Evolutionary conservation across 2,329 filamentous ascomycete species (phyloP).

Genomic region (Epichloe festucae): DNA sequence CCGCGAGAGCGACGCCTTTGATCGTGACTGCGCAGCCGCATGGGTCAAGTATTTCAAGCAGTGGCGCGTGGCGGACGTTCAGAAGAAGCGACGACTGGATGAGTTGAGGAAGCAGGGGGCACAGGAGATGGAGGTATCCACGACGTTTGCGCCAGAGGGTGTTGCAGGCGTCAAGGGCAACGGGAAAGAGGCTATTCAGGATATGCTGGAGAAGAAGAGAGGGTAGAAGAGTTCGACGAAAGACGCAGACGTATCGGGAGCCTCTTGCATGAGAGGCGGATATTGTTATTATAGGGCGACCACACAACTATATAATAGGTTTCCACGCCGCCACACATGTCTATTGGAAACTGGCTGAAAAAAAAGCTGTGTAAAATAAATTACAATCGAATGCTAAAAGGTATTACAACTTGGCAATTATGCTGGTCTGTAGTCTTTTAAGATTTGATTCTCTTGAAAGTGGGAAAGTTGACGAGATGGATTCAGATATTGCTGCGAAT

Average conservation of each 20-base stretch:
- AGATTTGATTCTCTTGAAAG: too few relatives aligned
- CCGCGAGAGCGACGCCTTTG: slow-evolving; percentile 44
- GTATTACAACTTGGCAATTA: background rate
- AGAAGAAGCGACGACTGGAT: slow-evolving; percentile 68
- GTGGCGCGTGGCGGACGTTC: slow-evolving; percentile 80
- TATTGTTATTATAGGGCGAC: too few relatives aligned
- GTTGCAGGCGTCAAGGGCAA: slow-evolving; percentile 18
- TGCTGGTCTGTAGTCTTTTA: background rate
- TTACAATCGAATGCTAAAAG: background rate
- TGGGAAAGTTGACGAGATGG: too few relatives aligned
- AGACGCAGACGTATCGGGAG: too few relatives aligned
- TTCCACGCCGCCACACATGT: background rate
- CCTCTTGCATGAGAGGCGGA: too few relatives aligned
- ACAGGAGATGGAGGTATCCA: slow-evolving; percentile 37
- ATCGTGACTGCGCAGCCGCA: slow-evolving; percentile 72
- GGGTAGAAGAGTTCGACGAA: slow-evolving; percentile 7
- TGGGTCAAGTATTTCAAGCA: slow-evolving; percentile 99
- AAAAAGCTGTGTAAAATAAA: too few relatives aligned
- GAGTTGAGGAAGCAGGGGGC: slow-evolving; percentile 64
- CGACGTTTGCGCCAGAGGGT: slow-evolving; percentile 23
- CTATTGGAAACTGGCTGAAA: background rate
- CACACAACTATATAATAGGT: background rate
- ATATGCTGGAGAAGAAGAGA: slow-evolving; percentile 25
- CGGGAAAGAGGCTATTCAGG: slow-evolving; percentile 25
- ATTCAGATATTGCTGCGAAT: too few relatives aligned